Evolutionary conservation across 805 yeast genomes (phyloP), one percentile per base, ranked within the genome.

Genomic region (Lipomyces sp.): DNA sequence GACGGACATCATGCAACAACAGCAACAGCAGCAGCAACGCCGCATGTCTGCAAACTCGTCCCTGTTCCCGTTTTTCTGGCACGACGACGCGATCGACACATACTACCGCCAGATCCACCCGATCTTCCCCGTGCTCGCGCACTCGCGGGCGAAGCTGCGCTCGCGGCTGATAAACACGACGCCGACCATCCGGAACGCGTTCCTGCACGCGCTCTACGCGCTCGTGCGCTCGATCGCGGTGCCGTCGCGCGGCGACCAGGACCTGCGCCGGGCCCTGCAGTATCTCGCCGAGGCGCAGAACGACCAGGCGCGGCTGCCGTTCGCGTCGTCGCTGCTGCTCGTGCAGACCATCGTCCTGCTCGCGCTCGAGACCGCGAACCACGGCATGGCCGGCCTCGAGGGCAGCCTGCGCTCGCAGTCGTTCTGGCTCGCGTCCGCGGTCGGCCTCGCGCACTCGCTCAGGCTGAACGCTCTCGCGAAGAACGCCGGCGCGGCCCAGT

Each of bases 71-170:
- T 48, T 53, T 21, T 14, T 43, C 3, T 57, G 61, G 61, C 57
- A 56, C 40, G 70, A 68, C 21, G 58, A 60, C 19, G 63, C 59
- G 22, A 61, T 71, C 36, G 71, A 66, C 51, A 53, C 55, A 32
- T 71, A 71, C 53, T 71, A 70, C 58, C 61, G 64, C 47, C 57
- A 60, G 33, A 61, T 69, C 43, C 74, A 72, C 55, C 70, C 71
- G 8, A 58, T 65, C 22, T 59, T 70, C 47, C 75, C 75, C 7
- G 47, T 71, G 21, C 62, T 71, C 35, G 71, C 71, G 4, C 67
- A 69, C 28, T 59, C 65, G 24, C 60, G 64, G 23, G 59, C 63
- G 14, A 64, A 62, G 45, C 63, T 69, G 26, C 58, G 65, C 38
- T 54, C 59, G 5, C 55, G 67, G 23, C 54, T 72, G 35, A 57